Conservation (phyloP, 495 filamentous ascomycete species). For the Aspergillus incahuasiensis region DNA sequence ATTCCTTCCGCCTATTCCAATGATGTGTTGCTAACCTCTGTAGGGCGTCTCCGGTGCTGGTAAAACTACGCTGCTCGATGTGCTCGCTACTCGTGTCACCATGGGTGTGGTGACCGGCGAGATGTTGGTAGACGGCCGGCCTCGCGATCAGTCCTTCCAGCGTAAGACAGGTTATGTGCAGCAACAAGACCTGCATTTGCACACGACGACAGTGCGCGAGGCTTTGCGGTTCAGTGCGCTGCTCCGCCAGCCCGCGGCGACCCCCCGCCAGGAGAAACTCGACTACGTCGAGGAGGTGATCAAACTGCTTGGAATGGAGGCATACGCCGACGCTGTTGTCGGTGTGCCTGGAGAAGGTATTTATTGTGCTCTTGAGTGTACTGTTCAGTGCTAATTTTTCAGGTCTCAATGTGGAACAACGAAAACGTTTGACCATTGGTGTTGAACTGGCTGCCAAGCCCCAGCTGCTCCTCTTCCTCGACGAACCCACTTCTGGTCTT, state of each 20-base stretch:
- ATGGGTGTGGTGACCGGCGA: slow-evolving; percentile 51
- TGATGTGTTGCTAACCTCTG: slow-evolving; percentile 5
- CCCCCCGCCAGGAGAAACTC: slow-evolving; percentile 70
- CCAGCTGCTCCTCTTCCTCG: slow-evolving; percentile 77
- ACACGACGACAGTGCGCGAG: slow-evolving; percentile 79
- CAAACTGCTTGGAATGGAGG: slow-evolving; percentile 82
- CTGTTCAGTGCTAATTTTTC: not conserved
- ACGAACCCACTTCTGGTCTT: slow-evolving; percentile 86
- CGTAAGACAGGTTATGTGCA: slow-evolving; percentile 94
- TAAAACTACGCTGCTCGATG: slow-evolving; percentile 65
- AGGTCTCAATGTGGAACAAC: slow-evolving; percentile 91
- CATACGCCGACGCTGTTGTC: slow-evolving; percentile 40
- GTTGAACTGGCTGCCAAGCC: slow-evolving; percentile 90
- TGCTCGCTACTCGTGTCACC: slow-evolving; percentile 51
- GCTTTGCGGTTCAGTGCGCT: slow-evolving; percentile 81
- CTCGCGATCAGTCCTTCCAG: slow-evolving; percentile 74
- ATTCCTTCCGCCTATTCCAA: not conserved
- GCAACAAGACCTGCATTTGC: slow-evolving; percentile 89
- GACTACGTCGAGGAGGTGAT: slow-evolving; percentile 92
- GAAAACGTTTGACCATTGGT: slow-evolving; percentile 84
- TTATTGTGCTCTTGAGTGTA: not conserved
- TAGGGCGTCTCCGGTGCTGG: slow-evolving; percentile 57
- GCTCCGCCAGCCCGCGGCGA: slow-evolving; percentile 73
- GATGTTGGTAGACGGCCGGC: slow-evolving; percentile 51
- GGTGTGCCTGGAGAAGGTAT: slow-evolving; percentile 46